These are phyloP conservation scores for Aspergillus proliferans DNA, from an alignment of 2,329 filamentous ascomycete species.

Conservation along the genomic window DNA sequence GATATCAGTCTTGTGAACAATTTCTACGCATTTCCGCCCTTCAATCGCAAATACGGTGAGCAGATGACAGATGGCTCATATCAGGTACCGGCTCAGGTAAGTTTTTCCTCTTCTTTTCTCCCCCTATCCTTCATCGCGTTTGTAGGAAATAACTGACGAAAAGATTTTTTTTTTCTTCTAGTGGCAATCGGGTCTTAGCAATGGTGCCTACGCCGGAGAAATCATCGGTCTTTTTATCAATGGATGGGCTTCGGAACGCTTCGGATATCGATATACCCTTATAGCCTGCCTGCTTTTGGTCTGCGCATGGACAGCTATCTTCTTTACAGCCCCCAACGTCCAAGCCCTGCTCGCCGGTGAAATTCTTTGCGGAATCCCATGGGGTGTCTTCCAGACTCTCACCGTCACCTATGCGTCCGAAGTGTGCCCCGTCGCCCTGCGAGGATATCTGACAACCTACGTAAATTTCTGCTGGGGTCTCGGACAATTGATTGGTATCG, in stretches of 20 bases:
- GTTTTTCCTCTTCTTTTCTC: slow-evolving; percentile 7
- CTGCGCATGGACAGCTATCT: slow-evolving; percentile 44
- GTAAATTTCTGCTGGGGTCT: slow-evolving; percentile 45
- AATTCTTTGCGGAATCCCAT: slow-evolving; percentile 47
- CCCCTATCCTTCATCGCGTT: not conserved
- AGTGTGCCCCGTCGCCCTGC: slow-evolving; percentile 42
- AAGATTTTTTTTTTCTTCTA: slow-evolving; percentile 12
- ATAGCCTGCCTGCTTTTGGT: slow-evolving; percentile 43
- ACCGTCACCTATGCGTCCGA: slow-evolving; percentile 44
- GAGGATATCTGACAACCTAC: slow-evolving; percentile 42
- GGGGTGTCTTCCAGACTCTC: slow-evolving; percentile 48
- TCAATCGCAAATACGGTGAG: slow-evolving; percentile 38
- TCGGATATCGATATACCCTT: slow-evolving; percentile 48
- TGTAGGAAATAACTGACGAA: slow-evolving; percentile 11
- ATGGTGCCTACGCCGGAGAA: slow-evolving; percentile 39
- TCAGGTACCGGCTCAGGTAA: slow-evolving; percentile 34
- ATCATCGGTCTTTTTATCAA: slow-evolving; percentile 49
- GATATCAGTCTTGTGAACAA: slow-evolving; percentile 77
- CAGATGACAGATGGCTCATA: slow-evolving; percentile 27
- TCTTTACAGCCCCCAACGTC: slow-evolving; percentile 47
- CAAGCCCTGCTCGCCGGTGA: slow-evolving; percentile 45
- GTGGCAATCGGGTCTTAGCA: slow-evolving; percentile 43
- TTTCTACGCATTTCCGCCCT: slow-evolving; percentile 54
- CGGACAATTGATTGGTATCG: slow-evolving; percentile 47
- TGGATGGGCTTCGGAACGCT: slow-evolving; percentile 46